Base-by-base conservation (phyloP, 345 rosid genomes). In the Salix udensis region DNA sequence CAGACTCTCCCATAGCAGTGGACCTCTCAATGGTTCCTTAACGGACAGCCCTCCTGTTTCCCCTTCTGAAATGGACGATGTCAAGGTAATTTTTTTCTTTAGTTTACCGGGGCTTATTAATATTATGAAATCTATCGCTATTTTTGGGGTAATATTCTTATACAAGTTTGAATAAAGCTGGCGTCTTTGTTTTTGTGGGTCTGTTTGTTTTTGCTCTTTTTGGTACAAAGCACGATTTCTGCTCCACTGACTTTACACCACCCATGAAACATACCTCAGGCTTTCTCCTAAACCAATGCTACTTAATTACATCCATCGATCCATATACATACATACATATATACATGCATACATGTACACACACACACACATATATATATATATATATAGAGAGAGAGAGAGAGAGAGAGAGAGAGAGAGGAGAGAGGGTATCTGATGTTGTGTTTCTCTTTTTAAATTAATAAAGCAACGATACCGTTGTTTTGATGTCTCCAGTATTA, bases 1-100 rank as follows among this genome's bases (percentile, higher is more conserved):
- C 58, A 87, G 92, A 82, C 89, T 92, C 52, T 92, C 97, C 9
- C 95, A 94, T 67, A 92, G 98, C 84, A 92, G 94, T 70, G 97
- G 97, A 26, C 97, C 97, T 76, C 88, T 90, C 23, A 90, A 81
- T 37, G 94, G 94, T 73, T 93, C 98, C 23, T 85, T 91, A 18
- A 91, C 98, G 11, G 98, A 93, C 86, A 93, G 99, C 79, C 97
- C 99, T 34, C 99, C 99, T 10, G 97, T 93, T 55, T 96, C 98
- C 18, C 98, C 99, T 24, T 88, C 93, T 16, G 92, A 91, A 66
- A 77, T 84, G 76, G 94, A 96, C 74, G 98, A 92, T 69, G 70
- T 82, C 66, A 93, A 91, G 97, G 98, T 92, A 72, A 62, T 12
- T 67, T 5, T 5, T 26, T 34, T 40, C 6, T 1, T 6, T 7